Conservation (phyloP, 2,329 filamentous ascomycete genomes). For the Stenocarpella maydis region DNA sequence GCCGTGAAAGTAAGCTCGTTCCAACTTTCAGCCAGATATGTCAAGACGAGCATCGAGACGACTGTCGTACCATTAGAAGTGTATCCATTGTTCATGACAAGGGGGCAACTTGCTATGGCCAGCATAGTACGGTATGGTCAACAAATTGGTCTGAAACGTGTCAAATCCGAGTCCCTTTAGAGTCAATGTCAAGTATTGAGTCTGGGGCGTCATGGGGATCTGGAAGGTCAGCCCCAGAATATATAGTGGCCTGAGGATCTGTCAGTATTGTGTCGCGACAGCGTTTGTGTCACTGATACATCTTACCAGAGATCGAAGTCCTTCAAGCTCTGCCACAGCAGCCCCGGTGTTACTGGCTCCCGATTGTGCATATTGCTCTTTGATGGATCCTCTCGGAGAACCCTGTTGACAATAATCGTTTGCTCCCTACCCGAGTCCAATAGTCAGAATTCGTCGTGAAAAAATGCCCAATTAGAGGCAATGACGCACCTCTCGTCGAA, state of each 20-base stretch:
- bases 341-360: constrained; percentile 58
- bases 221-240: constrained; percentile 61
- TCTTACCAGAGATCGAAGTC: constrained; percentile 56
- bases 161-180: constrained; percentile 65
- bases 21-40: constrained; percentile 53
- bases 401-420: constrained; percentile 67
- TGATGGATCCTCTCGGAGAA: constrained; percentile 65
- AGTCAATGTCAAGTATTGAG: constrained; percentile 66
- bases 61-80: constrained; percentile 36
- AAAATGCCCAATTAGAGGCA: neutral
- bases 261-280: neutral
- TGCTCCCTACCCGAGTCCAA: constrained; percentile 52
- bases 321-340: constrained; percentile 59
- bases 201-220: constrained; percentile 58
- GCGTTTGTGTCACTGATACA: too few relatives aligned
- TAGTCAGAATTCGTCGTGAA: neutral
- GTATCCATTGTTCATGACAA: neutral
- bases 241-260: constrained; percentile 54
- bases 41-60: constrained; percentile 48
- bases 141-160: constrained; percentile 69
- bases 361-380: constrained; percentile 70
- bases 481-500: constrained; percentile 57
- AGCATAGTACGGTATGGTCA: constrained; percentile 64
- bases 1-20: constrained; percentile 59
- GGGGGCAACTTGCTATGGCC: constrained; percentile 40